Evolutionary conservation across 495 filamentous ascomycete species (phyloP).

Genomic region (Paragyromitra xinjiangensis): DNA sequence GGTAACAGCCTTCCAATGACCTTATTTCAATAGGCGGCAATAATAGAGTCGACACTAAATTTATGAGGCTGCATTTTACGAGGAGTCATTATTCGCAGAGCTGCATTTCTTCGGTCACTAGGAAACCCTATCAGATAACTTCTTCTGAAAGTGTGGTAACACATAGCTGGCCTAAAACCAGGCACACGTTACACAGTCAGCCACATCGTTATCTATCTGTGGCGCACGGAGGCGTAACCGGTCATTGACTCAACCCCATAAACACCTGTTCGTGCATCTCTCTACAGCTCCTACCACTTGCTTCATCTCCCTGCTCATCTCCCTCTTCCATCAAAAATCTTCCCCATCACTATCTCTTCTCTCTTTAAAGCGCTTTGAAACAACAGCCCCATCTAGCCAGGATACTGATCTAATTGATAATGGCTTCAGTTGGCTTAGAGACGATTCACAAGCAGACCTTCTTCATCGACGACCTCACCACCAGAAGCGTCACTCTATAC

Average conservation of each 20-base stretch:
- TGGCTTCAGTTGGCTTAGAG: conserved; percentile 27
- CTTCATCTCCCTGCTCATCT: not conserved
- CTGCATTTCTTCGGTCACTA: not conserved
- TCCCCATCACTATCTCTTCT: not conserved
- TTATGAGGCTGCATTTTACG: too few species aligned
- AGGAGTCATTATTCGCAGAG: not conserved
- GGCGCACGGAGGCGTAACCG: not conserved
- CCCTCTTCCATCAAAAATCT: not conserved
- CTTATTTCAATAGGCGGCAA: not conserved
- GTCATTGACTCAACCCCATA: not conserved
- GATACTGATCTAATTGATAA: not conserved
- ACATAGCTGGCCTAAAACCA: too few species aligned
- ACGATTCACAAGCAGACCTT: conserved; percentile 60
- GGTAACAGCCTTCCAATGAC: not conserved
- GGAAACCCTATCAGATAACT: too few species aligned
- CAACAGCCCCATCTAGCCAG: not conserved
- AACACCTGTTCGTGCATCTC: not conserved
- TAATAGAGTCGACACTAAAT: not conserved
- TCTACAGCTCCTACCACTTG: not conserved
- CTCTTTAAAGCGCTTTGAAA: not conserved
- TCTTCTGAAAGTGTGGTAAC: too few species aligned
- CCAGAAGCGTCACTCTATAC: conserved; percentile 70
- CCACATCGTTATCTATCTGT: not conserved
- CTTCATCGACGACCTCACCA: conserved; percentile 65
- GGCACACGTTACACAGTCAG: not conserved